These are phyloP conservation scores for Lentinula lateritia DNA, from an alignment of 768 basidiomycete genomes.

Conservation along the genomic window DNA sequence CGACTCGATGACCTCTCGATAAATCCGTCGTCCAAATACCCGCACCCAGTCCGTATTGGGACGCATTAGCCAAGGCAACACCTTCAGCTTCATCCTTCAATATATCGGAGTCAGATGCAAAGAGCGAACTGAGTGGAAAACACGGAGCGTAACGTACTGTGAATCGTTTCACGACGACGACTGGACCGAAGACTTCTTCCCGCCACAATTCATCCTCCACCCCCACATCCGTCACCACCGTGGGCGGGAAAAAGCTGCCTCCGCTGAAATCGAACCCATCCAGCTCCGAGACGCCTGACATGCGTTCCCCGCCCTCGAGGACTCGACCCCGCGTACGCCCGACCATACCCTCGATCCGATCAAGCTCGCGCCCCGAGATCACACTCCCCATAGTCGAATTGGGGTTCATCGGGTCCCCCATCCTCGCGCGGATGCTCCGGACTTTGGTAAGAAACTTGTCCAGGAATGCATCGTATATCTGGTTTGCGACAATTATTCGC, in stretches of 20 bases:
- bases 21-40: slow-evolving; percentile 77
- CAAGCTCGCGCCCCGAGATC: slow-evolving; percentile 61
- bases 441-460: slow-evolving; percentile 55
- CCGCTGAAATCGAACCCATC: slow-evolving; percentile 68
- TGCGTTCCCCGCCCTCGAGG: slow-evolving; percentile 59
- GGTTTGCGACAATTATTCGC: slow-evolving; percentile 68
- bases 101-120: background rate
- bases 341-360: slow-evolving; percentile 57
- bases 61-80: slow-evolving; percentile 63
- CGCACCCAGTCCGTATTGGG: slow-evolving; percentile 77
- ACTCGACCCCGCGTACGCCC: slow-evolving; percentile 42
- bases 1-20: slow-evolving; percentile 70
- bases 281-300: slow-evolving; percentile 55
- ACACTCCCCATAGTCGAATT: slow-evolving; percentile 76
- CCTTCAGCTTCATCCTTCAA: slow-evolving; percentile 59
- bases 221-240: slow-evolving; percentile 57
- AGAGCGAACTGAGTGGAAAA: too few species aligned
- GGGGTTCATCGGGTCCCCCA: slow-evolving; percentile 73
- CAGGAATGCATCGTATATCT: slow-evolving; percentile 68
- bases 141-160: slow-evolving; percentile 25
- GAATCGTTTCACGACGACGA: slow-evolving; percentile 63
- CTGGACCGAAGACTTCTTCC: slow-evolving; percentile 85
- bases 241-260: slow-evolving; percentile 79
- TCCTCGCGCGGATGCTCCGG: slow-evolving; percentile 54
- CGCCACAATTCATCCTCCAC: slow-evolving; percentile 64